These are phyloP conservation scores for Naganishia cerealis DNA, from an alignment of 1,284 basidiomycete genomes.

Conservation along the genomic window DNA sequence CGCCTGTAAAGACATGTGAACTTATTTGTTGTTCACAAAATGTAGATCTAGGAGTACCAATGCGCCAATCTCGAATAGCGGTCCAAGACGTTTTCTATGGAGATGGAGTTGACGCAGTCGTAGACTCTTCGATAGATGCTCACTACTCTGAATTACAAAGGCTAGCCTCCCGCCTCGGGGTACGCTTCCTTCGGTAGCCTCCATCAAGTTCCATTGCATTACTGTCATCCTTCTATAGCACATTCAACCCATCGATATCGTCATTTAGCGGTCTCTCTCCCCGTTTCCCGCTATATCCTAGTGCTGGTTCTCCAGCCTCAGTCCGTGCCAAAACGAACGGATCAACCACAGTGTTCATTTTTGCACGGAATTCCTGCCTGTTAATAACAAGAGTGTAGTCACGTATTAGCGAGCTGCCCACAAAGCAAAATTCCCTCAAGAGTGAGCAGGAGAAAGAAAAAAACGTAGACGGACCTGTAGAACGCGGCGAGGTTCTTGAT, in stretches of 20 bases:
- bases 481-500: conserved; percentile 29
- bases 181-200: not conserved
- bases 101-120: too few relatives aligned
- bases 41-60: too few relatives aligned
- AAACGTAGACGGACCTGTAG: conserved; percentile 28
- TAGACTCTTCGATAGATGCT: too few relatives aligned
- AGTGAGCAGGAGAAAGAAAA: not conserved
- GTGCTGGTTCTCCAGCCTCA: conserved; percentile 28
- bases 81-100: too few relatives aligned
- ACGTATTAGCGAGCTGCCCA: not conserved
- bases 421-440: not conserved
- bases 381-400: not conserved
- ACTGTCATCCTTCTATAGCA: conserved; percentile 1
- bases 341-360: conserved; percentile 34
- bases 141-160: too few relatives aligned
- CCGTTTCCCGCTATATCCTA: conserved; percentile 30
- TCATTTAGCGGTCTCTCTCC: conserved; percentile 29
- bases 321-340: conserved; percentile 30
- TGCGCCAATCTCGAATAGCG: too few relatives aligned
- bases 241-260: conserved; percentile 31
- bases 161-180: too few relatives aligned
- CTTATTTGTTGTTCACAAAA: too few relatives aligned
- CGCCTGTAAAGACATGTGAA: too few relatives aligned
- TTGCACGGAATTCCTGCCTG: conserved; percentile 31
- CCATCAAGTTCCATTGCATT: not conserved